Conservation (phyloP, 140 eudicot species). For the Flaveria floridana region DNA sequence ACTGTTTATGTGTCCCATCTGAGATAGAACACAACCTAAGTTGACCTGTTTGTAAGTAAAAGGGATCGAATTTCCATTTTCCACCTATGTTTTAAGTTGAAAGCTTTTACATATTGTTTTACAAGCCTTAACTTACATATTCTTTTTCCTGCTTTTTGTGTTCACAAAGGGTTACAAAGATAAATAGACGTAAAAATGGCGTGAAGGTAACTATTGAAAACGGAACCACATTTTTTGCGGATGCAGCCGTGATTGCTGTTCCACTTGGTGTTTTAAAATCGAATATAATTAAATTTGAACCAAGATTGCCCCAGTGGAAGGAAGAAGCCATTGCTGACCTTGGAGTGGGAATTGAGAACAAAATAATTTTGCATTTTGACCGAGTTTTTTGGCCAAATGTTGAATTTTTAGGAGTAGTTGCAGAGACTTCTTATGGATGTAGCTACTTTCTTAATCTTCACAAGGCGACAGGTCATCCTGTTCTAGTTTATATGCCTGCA, state of each 20-base stretch:
- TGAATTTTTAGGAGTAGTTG: slow-evolving; percentile 96
- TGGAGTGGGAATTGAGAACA: slow-evolving; percentile 95
- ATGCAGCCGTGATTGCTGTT: slow-evolving; percentile 78
- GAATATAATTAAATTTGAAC: slow-evolving; percentile 67
- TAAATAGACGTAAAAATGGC: slow-evolving; percentile 64
- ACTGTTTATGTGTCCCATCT: background rate
- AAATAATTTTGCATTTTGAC: slow-evolving; percentile 85
- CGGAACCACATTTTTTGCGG: slow-evolving; percentile 77
- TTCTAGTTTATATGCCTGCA: slow-evolving; percentile 97
- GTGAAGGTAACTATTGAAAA: slow-evolving; percentile 82
- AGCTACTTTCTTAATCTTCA: slow-evolving; percentile 96
- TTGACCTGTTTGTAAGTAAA: background rate
- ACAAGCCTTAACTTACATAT: background rate
- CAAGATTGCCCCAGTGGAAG: slow-evolving; percentile 92
- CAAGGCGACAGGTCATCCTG: slow-evolving; percentile 91
- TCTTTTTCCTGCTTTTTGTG: slow-evolving; percentile 12
- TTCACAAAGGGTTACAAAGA: slow-evolving; percentile 60
- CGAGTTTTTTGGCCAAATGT: slow-evolving; percentile 97
- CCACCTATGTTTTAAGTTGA: background rate
- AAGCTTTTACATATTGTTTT: background rate
- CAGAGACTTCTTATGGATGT: slow-evolving; percentile 84
- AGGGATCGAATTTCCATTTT: background rate
- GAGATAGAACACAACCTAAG: slow-evolving; percentile 1
- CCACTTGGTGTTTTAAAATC: slow-evolving; percentile 97
- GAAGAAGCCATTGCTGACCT: slow-evolving; percentile 88